These are phyloP conservation scores for Solanum hybrid DNA, from an alignment of 305 asterid genomes.

Conservation along the genomic window DNA sequence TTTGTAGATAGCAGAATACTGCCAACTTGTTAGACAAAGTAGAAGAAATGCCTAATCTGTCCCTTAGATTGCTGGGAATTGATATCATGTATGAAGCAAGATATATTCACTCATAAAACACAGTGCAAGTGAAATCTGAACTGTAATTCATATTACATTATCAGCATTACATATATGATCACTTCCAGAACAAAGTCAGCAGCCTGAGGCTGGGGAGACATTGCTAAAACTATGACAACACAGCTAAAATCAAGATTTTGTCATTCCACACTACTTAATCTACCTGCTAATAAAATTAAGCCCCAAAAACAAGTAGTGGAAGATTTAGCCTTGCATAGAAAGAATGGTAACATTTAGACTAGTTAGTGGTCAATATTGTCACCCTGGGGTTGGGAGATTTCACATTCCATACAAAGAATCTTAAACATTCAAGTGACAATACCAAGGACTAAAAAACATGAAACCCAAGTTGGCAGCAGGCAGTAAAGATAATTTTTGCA, in stretches of 20 bases:
- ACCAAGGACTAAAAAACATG: conserved; percentile 15
- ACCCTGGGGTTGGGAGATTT: neutral
- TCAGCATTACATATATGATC: neutral
- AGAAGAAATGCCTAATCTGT: neutral
- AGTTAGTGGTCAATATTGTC: neutral
- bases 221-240: neutral
- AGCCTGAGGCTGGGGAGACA: neutral
- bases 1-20: neutral
- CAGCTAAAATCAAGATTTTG: neutral
- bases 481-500: neutral
- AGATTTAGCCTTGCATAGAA: neutral
- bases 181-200: neutral
- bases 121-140: neutral
- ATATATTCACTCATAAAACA: neutral
- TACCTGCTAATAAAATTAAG: neutral
- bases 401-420: neutral
- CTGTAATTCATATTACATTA: neutral
- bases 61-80: neutral
- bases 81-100: neutral
- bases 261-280: neutral
- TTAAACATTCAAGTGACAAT: conserved; percentile 7
- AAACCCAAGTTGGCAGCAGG: neutral
- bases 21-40: neutral
- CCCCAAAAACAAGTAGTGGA: neutral
- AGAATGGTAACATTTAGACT: neutral